These are phyloP conservation scores for Corinectria fuckeliana DNA, from an alignment of 2,329 filamentous ascomycete genomes.

Conservation along the genomic window DNA sequence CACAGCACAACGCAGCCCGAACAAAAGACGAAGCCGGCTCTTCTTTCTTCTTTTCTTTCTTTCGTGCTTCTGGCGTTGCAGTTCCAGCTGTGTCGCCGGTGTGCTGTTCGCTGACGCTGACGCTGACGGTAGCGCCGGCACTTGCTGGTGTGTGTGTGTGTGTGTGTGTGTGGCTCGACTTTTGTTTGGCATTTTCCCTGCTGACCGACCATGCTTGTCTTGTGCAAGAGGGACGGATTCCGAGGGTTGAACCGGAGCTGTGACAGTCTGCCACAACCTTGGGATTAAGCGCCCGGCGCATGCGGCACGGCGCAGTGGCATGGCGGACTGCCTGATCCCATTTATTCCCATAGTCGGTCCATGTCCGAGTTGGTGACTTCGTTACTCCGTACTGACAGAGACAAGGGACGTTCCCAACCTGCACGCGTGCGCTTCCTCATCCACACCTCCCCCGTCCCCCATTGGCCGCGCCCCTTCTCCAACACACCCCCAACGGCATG, in stretches of 20 bases:
- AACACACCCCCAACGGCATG: conserved; percentile 19
- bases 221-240: background rate
- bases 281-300: conserved; percentile 16
- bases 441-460: no score
- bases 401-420: background rate
- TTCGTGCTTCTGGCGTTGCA: background rate
- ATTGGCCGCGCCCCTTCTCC: conserved; percentile 24
- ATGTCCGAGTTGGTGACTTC: background rate
- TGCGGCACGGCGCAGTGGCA: background rate
- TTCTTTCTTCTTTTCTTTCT: no score
- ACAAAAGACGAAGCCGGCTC: no score
- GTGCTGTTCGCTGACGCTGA: no score
- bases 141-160: background rate
- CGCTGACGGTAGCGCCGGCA: background rate
- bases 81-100: background rate
- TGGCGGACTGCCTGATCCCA: background rate
- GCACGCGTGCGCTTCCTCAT: no score
- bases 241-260: background rate
- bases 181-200: background rate
- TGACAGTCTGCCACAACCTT: background rate
- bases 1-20: no score
- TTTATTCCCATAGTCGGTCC: background rate
- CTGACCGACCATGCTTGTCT: background rate
- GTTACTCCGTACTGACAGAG: background rate
- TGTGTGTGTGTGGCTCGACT: background rate